Conservation (phyloP, 2,329 filamentous ascomycete genomes). For the Fusarium subtropicale region DNA sequence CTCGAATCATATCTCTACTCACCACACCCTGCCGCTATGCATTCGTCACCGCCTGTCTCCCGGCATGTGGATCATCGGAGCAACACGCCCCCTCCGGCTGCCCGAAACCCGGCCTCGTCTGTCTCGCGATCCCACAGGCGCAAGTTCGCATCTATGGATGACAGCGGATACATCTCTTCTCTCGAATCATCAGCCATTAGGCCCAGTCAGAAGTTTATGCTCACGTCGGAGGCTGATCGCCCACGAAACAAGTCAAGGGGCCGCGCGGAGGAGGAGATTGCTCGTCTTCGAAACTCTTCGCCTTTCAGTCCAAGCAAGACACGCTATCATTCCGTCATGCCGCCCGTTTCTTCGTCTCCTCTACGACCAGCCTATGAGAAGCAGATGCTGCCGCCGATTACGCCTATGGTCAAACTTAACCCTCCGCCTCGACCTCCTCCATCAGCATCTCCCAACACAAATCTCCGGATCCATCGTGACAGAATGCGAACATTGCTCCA, state of each 20-base stretch:
- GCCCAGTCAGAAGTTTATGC: conserved; percentile 72
- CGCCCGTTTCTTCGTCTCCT: conserved; percentile 75
- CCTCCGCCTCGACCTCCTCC: conserved; percentile 66
- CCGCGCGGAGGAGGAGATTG: conserved; percentile 95
- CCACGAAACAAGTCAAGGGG: conserved; percentile 82
- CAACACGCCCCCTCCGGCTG: conserved; percentile 80
- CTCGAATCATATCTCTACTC: conserved; percentile 71
- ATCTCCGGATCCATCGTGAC: conserved; percentile 87
- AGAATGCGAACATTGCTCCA: conserved; percentile 84
- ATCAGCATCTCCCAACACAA: conserved; percentile 93
- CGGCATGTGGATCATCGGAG: conserved; percentile 68
- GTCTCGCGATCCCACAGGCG: conserved; percentile 76
- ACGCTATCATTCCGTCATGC: conserved; percentile 64
- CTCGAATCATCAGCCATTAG: conserved; percentile 90
- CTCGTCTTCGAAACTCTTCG: conserved; percentile 89
- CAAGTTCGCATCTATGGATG: conserved; percentile 82
- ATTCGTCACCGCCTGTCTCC: conserved; percentile 89
- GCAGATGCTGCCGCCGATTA: conserved; percentile 80
- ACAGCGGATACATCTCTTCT: conserved; percentile 97
- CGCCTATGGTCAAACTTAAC: conserved; percentile 86
- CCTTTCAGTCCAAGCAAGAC: conserved; percentile 89
- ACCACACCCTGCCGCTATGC: conserved; percentile 77
- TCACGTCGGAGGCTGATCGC: conserved; percentile 84
- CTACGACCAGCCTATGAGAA: conserved; percentile 66
- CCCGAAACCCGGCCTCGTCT: conserved; percentile 71